Evolutionary conservation across 164 flowering plant species (phyloP).

Genomic region (Vitis rupestris): DNA sequence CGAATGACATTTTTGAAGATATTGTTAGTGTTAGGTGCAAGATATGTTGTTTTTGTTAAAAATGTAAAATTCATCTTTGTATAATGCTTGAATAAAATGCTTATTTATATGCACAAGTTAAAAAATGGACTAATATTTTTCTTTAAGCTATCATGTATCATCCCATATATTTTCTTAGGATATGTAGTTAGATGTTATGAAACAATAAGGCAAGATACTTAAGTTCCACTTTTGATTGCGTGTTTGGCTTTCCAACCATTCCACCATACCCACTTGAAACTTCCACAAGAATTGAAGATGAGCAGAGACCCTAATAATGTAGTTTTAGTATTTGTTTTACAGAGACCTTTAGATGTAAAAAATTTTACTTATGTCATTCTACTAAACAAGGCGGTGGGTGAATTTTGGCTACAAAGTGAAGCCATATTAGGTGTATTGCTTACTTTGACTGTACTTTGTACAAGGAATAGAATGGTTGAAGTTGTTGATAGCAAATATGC

Average conservation of each 20-base stretch:
- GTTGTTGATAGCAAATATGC: slow-evolving; percentile 82
- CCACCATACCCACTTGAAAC: slow-evolving; percentile 82
- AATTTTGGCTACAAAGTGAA: slow-evolving; percentile 40
- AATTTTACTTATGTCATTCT: slow-evolving; percentile 60
- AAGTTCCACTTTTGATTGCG: slow-evolving; percentile 62
- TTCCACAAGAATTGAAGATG: slow-evolving; percentile 42
- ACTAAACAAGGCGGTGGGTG: slow-evolving; percentile 60
- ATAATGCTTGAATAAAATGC: neutral
- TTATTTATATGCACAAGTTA: slow-evolving; percentile 74
- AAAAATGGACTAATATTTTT: slow-evolving; percentile 75
- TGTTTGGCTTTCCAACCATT: slow-evolving; percentile 57
- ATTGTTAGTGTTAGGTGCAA: slow-evolving; percentile 4
- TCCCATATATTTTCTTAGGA: slow-evolving; percentile 83
- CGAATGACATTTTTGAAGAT: slow-evolving; percentile 12
- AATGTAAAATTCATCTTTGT: neutral
- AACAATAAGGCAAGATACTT: slow-evolving; percentile 86
- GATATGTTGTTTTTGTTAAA: neutral
- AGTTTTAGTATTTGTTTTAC: slow-evolving; percentile 4
- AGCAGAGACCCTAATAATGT: slow-evolving; percentile 54
- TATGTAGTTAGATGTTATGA: slow-evolving; percentile 81
- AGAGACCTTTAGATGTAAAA: neutral
- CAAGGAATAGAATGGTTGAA: slow-evolving; percentile 66
- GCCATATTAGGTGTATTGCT: slow-evolving; percentile 33
- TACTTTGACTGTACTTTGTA: slow-evolving; percentile 72
- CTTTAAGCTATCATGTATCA: slow-evolving; percentile 78